Evolutionary conservation across 495 filamentous ascomycete species (phyloP), one percentile per base, ranked within the genome.

Genomic region (Lasiosphaeris hirsuta): DNA sequence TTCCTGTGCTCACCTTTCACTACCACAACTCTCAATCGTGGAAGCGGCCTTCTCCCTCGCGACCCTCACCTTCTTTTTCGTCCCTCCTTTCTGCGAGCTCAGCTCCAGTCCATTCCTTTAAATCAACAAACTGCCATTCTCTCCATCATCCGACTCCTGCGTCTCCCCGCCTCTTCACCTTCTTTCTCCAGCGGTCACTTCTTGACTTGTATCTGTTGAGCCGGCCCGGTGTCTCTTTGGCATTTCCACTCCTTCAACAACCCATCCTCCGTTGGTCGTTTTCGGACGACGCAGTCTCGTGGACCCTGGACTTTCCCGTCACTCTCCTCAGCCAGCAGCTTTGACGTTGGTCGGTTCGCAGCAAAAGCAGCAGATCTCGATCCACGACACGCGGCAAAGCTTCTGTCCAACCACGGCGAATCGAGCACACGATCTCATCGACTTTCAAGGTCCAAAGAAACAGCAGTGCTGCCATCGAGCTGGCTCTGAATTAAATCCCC

Each of bases 51-150:
- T 65, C 48, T 51, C 42, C 52, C 39, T 57, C 43, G 36, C 53
- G 35, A 61, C 59, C 62, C 56, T 65, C 57, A 57, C 43, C 59
- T 54, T 60, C 56, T 62, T 60, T 50, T 58, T 51, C 52, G 59
- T 57, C 59, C 57, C 48, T 57, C 60, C 48, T 56, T 64, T 48
- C 66, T 61, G 63, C 63, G 66, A 58, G 56, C 59, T 54, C 38
- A 46, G 50, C 61, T 64, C 61, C 51, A 51, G 55, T 72, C 67
- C 77, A 69, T 69, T 79, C 77, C 67, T 71, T 70, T 65, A 51
- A 50, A 35, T 15, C 49, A 39, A 35, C 49, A 53, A 13, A 54
- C 23, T 14, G 40, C 53, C 53, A 13, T 36, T 55, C 46, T 36
- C 36, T 55, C 56, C 41, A 19, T 50, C 37, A 7, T n/a, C 23